A percentile compares a stretch with the other conserved stretches of the same genome.
Evolutionary conservation across 129 eudicot genomes (phyloP).

Genomic region (Helichrysum umbraculigerum): DNA sequence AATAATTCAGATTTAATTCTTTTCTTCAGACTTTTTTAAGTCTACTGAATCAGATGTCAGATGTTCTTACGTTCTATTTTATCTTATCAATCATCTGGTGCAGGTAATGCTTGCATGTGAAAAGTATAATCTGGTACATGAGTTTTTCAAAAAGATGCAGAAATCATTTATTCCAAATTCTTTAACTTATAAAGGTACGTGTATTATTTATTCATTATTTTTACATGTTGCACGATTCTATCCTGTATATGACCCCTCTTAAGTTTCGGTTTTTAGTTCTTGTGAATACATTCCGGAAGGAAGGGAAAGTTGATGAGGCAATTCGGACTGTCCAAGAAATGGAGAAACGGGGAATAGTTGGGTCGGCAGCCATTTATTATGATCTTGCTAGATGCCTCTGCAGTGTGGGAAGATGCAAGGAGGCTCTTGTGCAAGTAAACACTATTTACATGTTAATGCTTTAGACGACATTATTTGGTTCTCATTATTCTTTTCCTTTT

Average conservation of each 20-base stretch:
- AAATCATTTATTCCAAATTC: constrained; percentile 81
- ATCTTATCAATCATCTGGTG: constrained; percentile 9
- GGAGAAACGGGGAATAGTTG: constrained; percentile 91
- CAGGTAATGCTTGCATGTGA: constrained; percentile 92
- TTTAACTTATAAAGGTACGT: constrained; percentile 75
- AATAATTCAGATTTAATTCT: background rate
- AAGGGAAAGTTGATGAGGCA: constrained; percentile 86
- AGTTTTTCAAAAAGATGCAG: constrained; percentile 71
- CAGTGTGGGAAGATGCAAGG: constrained; percentile 79
- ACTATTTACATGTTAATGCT: background rate
- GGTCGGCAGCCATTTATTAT: constrained; percentile 78
- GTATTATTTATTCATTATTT: background rate
- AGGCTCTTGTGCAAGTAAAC: constrained; percentile 80
- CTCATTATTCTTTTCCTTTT: background rate
- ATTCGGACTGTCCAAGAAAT: constrained; percentile 62
- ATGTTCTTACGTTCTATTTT: background rate
- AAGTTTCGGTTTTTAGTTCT: constrained; percentile 48
- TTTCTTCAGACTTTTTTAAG: background rate
- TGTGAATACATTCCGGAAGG: constrained; percentile 77
- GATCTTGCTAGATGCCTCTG: constrained; percentile 99
- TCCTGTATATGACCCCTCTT: background rate
- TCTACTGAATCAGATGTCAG: background rate
- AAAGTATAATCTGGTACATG: constrained; percentile 85
- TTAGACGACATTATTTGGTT: background rate
- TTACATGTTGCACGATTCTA: constrained; percentile 19